phyloP scores from a whole-genome alignment of 2,329 filamentous ascomycete genomes.

The Colletotrichum gigasporum region DNA sequence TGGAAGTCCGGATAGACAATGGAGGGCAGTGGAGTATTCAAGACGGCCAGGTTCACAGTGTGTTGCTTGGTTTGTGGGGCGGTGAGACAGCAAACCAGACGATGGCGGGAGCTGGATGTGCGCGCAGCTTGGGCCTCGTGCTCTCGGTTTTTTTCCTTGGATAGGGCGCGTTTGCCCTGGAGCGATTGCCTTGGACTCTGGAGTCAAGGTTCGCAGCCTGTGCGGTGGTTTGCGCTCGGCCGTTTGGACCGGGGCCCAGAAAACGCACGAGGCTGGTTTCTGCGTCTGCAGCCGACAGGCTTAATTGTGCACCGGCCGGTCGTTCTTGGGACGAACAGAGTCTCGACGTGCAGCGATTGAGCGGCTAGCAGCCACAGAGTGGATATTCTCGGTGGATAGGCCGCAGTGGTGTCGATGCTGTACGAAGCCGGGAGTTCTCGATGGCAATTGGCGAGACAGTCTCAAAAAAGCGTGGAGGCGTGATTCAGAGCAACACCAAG shows the following conservation, averaged over 20 bases:
- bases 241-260: conserved; percentile 38
- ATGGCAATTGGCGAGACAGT: neutral
- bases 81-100: conserved; percentile 20
- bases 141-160: neutral
- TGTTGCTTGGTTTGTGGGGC: conserved; percentile 16
- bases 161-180: conserved; percentile 27
- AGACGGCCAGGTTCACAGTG: conserved; percentile 1
- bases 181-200: conserved; percentile 13
- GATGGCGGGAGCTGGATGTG: conserved; percentile 24
- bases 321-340: conserved; percentile 28
- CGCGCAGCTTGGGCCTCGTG: conserved; percentile 18
- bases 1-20: conserved; percentile 12
- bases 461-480: neutral
- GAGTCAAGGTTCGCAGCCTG: conserved; percentile 9
- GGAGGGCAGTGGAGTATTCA: neutral
- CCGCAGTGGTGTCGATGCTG: neutral
- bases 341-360: conserved; percentile 6
- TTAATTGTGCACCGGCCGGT: conserved; percentile 12
- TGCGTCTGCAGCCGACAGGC: conserved; percentile 20
- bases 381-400: neutral
- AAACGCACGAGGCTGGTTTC: conserved; percentile 30
- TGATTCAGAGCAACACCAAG: neutral
- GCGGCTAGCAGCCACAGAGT: conserved; percentile 11
- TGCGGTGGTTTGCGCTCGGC: conserved; percentile 27
- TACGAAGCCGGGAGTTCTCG: neutral